Percentiles rank a stretch among this genome's conserved stretches.
Conservation (phyloP, 192 early-diverging fungal genomes). For the Funneliformis mosseae region DNA sequence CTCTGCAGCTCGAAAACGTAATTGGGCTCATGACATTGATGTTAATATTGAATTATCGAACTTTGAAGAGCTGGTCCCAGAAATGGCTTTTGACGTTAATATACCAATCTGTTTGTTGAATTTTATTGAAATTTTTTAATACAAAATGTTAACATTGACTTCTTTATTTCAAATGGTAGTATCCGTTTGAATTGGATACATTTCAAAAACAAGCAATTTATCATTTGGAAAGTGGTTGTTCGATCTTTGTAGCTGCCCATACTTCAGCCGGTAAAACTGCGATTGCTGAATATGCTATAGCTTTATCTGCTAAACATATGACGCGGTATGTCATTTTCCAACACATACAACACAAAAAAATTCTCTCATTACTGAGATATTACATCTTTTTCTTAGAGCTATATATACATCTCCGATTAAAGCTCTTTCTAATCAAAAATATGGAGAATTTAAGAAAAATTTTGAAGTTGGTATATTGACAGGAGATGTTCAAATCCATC, state of each 20-base stretch:
- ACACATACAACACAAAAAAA: not conserved
- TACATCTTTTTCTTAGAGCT: slow-evolving; percentile 49
- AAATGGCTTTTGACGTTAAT: slow-evolving; percentile 74
- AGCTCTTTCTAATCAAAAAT: slow-evolving; percentile 98
- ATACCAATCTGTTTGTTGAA: not conserved
- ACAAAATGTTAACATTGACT: not conserved
- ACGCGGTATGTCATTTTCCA: slow-evolving; percentile 31
- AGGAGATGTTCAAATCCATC: slow-evolving; percentile 95
- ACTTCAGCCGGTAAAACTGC: slow-evolving; percentile 99
- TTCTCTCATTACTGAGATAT: not conserved
- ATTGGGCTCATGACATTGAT: slow-evolving; percentile 95
- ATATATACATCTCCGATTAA: slow-evolving; percentile 99
- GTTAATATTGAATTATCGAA: slow-evolving; percentile 84
- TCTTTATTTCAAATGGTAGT: slow-evolving; percentile 48
- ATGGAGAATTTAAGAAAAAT: slow-evolving; percentile 86
- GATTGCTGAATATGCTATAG: slow-evolving; percentile 98
- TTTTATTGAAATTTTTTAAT: too few relatives aligned
- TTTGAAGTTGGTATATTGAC: slow-evolving; percentile 97
- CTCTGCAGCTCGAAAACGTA: slow-evolving; percentile 47
- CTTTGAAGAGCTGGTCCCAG: slow-evolving; percentile 88
- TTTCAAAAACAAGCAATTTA: slow-evolving; percentile 98
- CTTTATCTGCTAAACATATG: slow-evolving; percentile 72
- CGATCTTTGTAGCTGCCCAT: slow-evolving; percentile 97
- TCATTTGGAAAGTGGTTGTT: slow-evolving; percentile 92
- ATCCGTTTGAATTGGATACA: slow-evolving; percentile 92